Percentiles rank a stretch among this genome's conserved stretches.
Conservation (phyloP, 108 stramenopile species). For the Pseudonitzschia delicatissima region DNA sequence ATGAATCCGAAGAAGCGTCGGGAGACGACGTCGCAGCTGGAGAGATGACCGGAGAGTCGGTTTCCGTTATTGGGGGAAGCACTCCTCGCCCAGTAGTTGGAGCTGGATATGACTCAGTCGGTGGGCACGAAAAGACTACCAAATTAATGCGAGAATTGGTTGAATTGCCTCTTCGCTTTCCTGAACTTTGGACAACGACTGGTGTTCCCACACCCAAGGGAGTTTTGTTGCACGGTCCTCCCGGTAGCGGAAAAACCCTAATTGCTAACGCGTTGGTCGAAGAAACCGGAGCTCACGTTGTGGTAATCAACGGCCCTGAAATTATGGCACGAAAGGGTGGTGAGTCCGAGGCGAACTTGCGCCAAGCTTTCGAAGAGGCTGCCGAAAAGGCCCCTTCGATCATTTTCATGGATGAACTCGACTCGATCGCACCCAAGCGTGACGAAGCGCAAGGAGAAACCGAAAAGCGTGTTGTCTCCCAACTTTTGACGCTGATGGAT, state of each 20-base stretch:
- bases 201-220: constrained; percentile 97
- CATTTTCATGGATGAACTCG: constrained; percentile 99
- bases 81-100: constrained; percentile 66
- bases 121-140: constrained; percentile 90
- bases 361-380: constrained; percentile 95
- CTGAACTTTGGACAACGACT: constrained; percentile 92
- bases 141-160: constrained; percentile 91
- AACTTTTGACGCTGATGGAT: constrained; percentile 98
- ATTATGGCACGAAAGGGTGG: constrained; percentile 96
- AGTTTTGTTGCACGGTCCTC: constrained; percentile 95
- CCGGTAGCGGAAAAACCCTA: constrained; percentile 97
- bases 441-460: constrained; percentile 94
- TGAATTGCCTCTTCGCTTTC: constrained; percentile 93
- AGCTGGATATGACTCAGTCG: constrained; percentile 95
- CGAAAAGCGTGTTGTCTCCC: constrained; percentile 95
- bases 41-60: constrained; percentile 46
- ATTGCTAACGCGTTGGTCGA: constrained; percentile 94
- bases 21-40: constrained; percentile 56
- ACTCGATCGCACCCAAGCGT: constrained; percentile 97
- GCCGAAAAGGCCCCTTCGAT: constrained; percentile 89
- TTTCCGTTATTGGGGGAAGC: constrained; percentile 59
- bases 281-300: constrained; percentile 94
- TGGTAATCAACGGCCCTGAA: constrained; percentile 97
- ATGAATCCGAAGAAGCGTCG: constrained; percentile 22
- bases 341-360: constrained; percentile 94